Evolutionary conservation across 768 basidiomycete species (phyloP).

Genomic region (Coprinopsis strossmayeri): DNA sequence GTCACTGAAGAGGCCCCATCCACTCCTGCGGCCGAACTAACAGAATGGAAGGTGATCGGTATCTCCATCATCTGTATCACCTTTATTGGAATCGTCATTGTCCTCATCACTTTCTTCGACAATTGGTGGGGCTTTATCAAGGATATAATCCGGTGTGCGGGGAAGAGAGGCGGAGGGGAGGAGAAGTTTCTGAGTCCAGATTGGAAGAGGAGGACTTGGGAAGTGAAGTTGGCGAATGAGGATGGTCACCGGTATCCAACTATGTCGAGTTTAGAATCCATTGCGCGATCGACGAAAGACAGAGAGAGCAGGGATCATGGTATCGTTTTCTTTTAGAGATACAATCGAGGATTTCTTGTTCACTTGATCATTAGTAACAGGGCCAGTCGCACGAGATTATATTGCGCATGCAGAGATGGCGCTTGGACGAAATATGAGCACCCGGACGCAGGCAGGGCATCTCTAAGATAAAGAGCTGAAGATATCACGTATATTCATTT

Average conservation of each 20-base stretch:
- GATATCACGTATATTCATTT: not conserved
- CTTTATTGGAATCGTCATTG: slow-evolving; percentile 46
- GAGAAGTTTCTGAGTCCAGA: slow-evolving; percentile 42
- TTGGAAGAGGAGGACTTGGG: slow-evolving; percentile 57
- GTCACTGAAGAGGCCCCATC: slow-evolving; percentile 14
- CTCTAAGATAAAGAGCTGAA: too few relatives aligned
- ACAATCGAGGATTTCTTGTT: not conserved
- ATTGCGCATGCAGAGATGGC: slow-evolving; percentile 4
- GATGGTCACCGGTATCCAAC: slow-evolving; percentile 44
- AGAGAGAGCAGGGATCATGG: not conserved
- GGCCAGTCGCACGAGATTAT: not conserved
- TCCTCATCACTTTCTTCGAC: slow-evolving; percentile 64
- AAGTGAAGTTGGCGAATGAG: slow-evolving; percentile 40
- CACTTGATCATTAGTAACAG: not conserved
- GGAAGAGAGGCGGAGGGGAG: slow-evolving; percentile 25
- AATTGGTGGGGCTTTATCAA: slow-evolving; percentile 58
- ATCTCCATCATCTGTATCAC: slow-evolving; percentile 60
- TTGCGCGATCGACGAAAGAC: slow-evolving; percentile 20
- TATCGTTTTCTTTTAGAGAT: not conserved
- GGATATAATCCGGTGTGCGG: slow-evolving; percentile 32
- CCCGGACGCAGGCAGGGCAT: too few relatives aligned
- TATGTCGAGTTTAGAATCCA: slow-evolving; percentile 31
- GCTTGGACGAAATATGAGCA: slow-evolving; percentile 1
- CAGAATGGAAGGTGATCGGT: slow-evolving; percentile 66
- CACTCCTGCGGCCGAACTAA: slow-evolving; percentile 36